Conservation (phyloP, 192 early-diverging fungal genomes). For the Bifiguratus adelaidae region DNA sequence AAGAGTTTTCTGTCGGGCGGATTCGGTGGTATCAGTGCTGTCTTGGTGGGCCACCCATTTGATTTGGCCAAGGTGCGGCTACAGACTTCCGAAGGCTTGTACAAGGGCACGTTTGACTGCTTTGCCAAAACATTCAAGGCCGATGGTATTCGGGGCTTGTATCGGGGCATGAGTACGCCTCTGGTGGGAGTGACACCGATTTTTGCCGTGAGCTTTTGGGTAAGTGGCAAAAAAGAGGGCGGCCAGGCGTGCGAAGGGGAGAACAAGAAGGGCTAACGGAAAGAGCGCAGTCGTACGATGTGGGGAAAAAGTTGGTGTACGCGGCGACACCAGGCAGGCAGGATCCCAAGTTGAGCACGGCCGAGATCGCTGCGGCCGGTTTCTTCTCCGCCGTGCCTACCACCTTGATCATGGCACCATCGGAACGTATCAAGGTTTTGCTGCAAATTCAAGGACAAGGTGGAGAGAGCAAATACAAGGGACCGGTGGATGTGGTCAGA, state of each 20-base stretch:
- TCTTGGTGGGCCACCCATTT: constrained; percentile 75
- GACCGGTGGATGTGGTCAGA: constrained; percentile 78
- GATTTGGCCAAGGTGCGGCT: constrained; percentile 92
- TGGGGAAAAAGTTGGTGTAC: constrained; percentile 64
- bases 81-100: constrained; percentile 75
- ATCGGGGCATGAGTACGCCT: constrained; percentile 92
- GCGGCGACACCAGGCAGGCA: constrained; percentile 42
- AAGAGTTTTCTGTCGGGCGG: constrained; percentile 93
- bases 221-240: too few relatives aligned
- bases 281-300: constrained; percentile 45
- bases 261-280: constrained; percentile 2
- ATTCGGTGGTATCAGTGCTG: constrained; percentile 78
- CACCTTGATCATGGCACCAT: constrained; percentile 88
- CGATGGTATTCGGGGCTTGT: constrained; percentile 86
- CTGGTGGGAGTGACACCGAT: constrained; percentile 92
- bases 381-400: constrained; percentile 94
- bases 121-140: constrained; percentile 84
- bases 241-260: too few relatives aligned
- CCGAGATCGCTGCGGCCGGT: constrained; percentile 82
- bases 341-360: constrained; percentile 46
- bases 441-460: constrained; percentile 67
- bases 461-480: constrained; percentile 67
- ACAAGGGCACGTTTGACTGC: constrained; percentile 85
- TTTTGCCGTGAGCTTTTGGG: constrained; percentile 93
- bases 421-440: constrained; percentile 93